Evolutionary conservation across 2,329 filamentous ascomycete genomes (phyloP).

Genomic region (Scedosporium aurantiacum): DNA sequence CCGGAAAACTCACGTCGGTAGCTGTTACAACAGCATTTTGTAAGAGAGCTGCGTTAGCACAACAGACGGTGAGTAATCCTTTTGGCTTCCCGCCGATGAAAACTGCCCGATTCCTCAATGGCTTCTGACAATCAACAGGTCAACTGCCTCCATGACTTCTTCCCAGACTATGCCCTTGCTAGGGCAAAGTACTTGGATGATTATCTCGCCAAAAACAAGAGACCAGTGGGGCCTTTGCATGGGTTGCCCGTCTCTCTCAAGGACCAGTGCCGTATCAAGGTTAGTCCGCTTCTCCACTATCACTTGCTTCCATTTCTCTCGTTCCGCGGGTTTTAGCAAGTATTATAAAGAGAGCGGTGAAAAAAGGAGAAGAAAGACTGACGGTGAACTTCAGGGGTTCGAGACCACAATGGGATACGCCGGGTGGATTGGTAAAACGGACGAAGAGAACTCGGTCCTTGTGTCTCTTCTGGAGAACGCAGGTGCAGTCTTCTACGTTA

Average conservation of each 20-base stretch:
- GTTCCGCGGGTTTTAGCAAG: too few species aligned
- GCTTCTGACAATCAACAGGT: conserved; percentile 21
- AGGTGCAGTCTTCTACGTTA: conserved; percentile 51
- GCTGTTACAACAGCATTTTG: conserved; percentile 38
- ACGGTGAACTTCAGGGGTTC: conserved; percentile 24
- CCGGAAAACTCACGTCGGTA: conserved; percentile 22
- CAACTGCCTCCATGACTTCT: conserved; percentile 39
- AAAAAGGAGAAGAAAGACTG: conserved; percentile 31
- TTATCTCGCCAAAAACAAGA: conserved; percentile 24
- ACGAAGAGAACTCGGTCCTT: conserved; percentile 23
- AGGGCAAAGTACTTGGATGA: conserved; percentile 29
- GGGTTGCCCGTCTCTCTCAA: conserved; percentile 41
- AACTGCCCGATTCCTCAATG: neutral
- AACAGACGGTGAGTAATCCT: conserved; percentile 38
- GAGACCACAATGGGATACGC: conserved; percentile 41
- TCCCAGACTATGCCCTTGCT: conserved; percentile 36
- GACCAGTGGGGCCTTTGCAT: conserved; percentile 46
- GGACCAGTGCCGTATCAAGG: conserved; percentile 29
- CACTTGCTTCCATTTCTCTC: too few species aligned
- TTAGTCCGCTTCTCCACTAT: conserved; percentile 44
- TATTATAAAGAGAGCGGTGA: too few species aligned
- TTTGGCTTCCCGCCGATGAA: neutral
- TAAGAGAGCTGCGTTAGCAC: conserved; percentile 42
- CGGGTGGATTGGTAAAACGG: conserved; percentile 15
- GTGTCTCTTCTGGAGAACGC: conserved; percentile 39